Conservation (phyloP, 768 basidiomycete species). For the Pulveroboletus sp. region DNA sequence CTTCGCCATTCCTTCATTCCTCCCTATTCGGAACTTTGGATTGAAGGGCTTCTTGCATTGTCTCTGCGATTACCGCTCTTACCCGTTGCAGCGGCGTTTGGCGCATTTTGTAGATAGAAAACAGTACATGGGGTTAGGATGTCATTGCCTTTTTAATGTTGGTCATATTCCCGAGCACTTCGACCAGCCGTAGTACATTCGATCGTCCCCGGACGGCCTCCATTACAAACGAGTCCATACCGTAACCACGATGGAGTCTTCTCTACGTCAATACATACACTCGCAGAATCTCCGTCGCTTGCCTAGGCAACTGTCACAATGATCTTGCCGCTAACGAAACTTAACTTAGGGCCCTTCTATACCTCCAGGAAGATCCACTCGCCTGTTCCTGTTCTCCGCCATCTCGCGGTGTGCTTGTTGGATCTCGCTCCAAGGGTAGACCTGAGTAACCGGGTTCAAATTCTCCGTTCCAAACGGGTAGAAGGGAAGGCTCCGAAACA, state of each 20-base stretch:
- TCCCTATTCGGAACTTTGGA: constrained; percentile 1
- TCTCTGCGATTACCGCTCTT: not conserved
- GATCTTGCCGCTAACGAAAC: constrained; percentile 30
- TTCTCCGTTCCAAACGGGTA: constrained; percentile 12
- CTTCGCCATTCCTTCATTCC: not conserved
- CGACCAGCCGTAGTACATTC: not conserved
- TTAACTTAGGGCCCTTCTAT: not conserved
- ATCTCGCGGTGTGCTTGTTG: constrained; percentile 80
- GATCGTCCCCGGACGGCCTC: not conserved
- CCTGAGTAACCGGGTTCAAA: constrained; percentile 37
- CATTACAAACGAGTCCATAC: constrained; percentile 8
- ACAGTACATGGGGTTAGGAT: too few relatives aligned
- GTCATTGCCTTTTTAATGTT: not conserved
- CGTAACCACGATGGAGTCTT: not conserved
- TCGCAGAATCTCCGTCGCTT: constrained; percentile 9
- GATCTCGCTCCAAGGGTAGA: constrained; percentile 78
- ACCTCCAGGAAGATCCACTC: constrained; percentile 14
- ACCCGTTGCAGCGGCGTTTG: too few relatives aligned
- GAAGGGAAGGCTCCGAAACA: constrained; percentile 10
- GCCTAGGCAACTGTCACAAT: constrained; percentile 25
- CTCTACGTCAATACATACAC: not conserved
- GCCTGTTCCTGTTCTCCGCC: constrained; percentile 64
- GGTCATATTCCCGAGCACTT: not conserved
- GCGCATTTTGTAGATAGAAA: not conserved
- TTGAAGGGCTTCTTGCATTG: not conserved